Evolutionary conservation across 257 asterid species (phyloP).

Genomic region (Coffea canephora): DNA sequence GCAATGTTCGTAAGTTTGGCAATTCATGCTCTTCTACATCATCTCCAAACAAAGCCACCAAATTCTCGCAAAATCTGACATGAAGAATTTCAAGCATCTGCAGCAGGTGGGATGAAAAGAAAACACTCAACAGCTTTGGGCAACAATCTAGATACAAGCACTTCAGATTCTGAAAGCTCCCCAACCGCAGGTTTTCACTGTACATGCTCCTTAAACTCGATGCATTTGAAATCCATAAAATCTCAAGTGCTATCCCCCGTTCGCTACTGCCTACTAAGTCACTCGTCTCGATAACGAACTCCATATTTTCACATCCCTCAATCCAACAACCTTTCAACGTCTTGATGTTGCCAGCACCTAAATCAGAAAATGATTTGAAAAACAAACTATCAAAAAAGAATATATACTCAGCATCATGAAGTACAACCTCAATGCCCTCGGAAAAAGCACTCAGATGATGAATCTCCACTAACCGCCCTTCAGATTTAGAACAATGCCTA

Average conservation of each 20-base stretch:
- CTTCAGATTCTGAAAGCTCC: neutral
- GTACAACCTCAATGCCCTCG: too few relatives aligned
- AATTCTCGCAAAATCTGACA: conserved; percentile 6
- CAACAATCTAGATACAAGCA: conserved; percentile 11
- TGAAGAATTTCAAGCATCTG: conserved; percentile 2
- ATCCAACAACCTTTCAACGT: too few relatives aligned
- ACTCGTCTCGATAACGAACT: too few relatives aligned
- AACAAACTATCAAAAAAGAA: too few relatives aligned
- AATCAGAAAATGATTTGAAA: too few relatives aligned
- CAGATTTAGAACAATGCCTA: neutral
- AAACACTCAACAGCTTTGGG: neutral
- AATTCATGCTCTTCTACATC: neutral
- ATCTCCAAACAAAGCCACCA: neutral
- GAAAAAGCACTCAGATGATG: too few relatives aligned
- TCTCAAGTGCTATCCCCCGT: too few relatives aligned
- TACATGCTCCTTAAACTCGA: neutral
- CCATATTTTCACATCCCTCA: too few relatives aligned
- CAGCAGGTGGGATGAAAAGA: conserved; percentile 6
- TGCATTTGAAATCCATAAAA: neutral
- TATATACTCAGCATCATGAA: too few relatives aligned
- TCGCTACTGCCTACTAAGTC: neutral
- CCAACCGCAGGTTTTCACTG: neutral
- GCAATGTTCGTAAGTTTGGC: conserved; percentile 6
- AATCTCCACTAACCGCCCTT: too few relatives aligned
- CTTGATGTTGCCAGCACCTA: too few relatives aligned